Evolutionary conservation across 495 filamentous ascomycete species (phyloP).

Genomic region (Wilcoxina mikolae): DNA sequence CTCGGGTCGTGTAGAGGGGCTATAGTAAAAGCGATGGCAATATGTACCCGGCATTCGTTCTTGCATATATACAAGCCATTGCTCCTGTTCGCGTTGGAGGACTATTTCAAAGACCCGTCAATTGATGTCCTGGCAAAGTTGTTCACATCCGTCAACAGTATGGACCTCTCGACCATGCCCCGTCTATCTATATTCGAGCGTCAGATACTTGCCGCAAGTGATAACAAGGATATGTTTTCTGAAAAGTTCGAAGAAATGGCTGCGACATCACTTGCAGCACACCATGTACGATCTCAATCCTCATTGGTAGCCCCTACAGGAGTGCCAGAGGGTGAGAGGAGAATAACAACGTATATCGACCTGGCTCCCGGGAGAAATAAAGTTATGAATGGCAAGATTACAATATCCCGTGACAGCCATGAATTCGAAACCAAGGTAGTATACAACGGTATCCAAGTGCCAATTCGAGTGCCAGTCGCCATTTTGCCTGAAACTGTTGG

Average conservation of each 20-base stretch:
- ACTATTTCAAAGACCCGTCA: conserved; percentile 88
- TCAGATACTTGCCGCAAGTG: conserved; percentile 72
- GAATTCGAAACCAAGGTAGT: conserved; percentile 90
- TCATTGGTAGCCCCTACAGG: too few relatives aligned
- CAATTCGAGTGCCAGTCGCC: conserved; percentile 86
- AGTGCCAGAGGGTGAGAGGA: conserved; percentile 18
- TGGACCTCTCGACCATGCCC: conserved; percentile 94
- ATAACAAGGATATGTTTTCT: conserved; percentile 88
- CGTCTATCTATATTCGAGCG: conserved; percentile 69
- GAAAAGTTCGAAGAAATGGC: conserved; percentile 91
- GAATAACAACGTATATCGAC: conserved; percentile 25
- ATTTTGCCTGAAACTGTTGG: conserved; percentile 91
- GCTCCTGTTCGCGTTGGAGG: conserved; percentile 83
- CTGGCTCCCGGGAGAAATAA: conserved; percentile 21
- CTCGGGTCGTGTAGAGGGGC: conserved; percentile 56
- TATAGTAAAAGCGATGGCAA: conserved; percentile 97
- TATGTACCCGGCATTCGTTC: conserved; percentile 96
- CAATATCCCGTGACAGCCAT: conserved; percentile 62
- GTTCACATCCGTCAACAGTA: conserved; percentile 83
- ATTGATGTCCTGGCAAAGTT: conserved; percentile 79
- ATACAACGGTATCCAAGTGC: conserved; percentile 89
- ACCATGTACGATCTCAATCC: too few relatives aligned
- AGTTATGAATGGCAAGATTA: conserved; percentile 23
- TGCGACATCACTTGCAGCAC: conserved; percentile 15
- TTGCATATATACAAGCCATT: conserved; percentile 98